phyloP scores from a whole-genome alignment of 2,329 filamentous ascomycete genomes.

The Colletotrichum noveboracense region DNA sequence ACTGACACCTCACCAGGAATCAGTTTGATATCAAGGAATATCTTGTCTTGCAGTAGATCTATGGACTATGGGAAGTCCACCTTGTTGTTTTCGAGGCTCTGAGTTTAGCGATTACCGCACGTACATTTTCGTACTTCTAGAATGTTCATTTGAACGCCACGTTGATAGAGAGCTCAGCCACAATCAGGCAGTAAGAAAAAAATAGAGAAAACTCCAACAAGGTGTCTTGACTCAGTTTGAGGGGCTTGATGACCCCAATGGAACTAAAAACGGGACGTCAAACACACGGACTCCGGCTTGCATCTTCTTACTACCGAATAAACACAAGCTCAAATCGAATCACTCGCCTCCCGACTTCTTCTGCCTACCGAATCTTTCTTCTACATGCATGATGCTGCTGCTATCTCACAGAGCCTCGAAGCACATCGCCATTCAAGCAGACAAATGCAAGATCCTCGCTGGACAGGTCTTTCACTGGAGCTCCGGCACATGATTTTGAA shows the following conservation, averaged over 20 bases:
- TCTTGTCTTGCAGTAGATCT: neutral
- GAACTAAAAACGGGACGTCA: neutral
- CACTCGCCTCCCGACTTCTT: neutral
- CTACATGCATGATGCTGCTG: neutral
- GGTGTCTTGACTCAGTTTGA: neutral
- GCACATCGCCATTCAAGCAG: neutral
- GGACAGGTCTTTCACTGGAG: neutral
- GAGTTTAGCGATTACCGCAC: neutral
- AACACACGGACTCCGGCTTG: neutral
- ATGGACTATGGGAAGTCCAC: neutral
- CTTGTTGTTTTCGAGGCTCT: neutral
- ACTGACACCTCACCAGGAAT: neutral
- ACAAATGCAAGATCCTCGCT: neutral
- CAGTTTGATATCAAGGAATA: neutral
- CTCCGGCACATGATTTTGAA: neutral
- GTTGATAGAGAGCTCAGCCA: neutral
- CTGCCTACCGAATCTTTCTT: neutral
- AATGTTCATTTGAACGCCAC: neutral
- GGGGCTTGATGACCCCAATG: neutral
- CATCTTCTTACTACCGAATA: neutral
- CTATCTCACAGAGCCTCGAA: neutral
- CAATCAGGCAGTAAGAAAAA: neutral
- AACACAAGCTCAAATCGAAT: neutral
- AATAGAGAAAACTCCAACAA: neutral
- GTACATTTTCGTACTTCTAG: neutral